Conservation (phyloP, 495 filamentous ascomycete species). For the Penicillium cinerascens region DNA sequence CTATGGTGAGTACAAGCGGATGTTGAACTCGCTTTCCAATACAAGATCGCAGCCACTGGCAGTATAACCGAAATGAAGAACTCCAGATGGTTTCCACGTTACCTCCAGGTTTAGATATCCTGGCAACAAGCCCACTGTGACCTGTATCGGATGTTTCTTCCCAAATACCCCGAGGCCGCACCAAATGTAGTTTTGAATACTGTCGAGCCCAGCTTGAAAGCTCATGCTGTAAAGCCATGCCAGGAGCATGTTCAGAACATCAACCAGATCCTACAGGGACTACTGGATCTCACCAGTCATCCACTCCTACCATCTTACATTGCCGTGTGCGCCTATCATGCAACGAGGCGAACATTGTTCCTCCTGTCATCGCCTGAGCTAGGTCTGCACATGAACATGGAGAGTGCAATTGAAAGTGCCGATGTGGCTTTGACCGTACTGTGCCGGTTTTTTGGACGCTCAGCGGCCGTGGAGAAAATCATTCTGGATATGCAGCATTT, state of each 20-base stretch:
- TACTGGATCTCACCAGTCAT: background rate
- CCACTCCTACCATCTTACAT: constrained; percentile 9
- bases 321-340: constrained; percentile 19
- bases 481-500: constrained; percentile 7
- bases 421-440: background rate
- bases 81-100: constrained; percentile 12
- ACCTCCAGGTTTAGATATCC: constrained; percentile 8
- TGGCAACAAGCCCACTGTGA: constrained; percentile 23
- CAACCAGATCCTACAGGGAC: constrained; percentile 1
- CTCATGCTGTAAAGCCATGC: constrained; percentile 1
- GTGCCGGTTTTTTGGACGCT: constrained; percentile 2
- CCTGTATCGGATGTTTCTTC: constrained; percentile 20
- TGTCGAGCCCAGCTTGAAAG: constrained; percentile 1
- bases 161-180: constrained; percentile 13
- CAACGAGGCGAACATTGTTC: constrained; percentile 13
- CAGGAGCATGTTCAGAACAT: constrained; percentile 5
- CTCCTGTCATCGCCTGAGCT: constrained; percentile 3
- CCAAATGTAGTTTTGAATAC: constrained; percentile 11
- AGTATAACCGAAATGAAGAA: background rate
- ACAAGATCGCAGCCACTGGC: background rate
- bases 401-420: background rate
- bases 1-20: constrained; percentile 10
- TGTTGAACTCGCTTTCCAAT: constrained; percentile 4
- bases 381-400: background rate
- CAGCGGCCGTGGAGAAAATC: background rate